Evolutionary conservation across 805 yeast genomes (phyloP), one percentile per base, ranked within the genome.

Genomic region (Saccharomyces paradoxus): DNA sequence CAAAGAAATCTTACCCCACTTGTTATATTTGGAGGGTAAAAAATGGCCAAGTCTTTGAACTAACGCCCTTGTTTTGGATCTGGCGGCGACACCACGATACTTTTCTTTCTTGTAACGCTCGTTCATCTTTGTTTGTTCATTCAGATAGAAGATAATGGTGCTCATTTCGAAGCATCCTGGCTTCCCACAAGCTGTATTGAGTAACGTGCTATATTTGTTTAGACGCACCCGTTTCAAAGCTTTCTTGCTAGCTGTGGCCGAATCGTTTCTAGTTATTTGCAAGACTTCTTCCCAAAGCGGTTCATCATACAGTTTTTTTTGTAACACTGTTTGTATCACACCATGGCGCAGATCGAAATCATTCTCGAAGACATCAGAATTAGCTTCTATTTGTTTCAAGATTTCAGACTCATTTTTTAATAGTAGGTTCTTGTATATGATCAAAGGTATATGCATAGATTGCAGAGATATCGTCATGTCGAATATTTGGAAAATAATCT

Each of bases 391-490:
- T 31, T 65, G 66, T 48, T 63, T 58, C 21, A 80, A 59, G 0
- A 87, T 72, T 4, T 70, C 71, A 1, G 72, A 73, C 58, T 79
- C 81, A 50, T 75, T 75, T 29, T 70, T 64, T 1, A 79, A 46
- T 28, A 88, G 62, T 4, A 84, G 67, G 21, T 88, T 71, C 1
- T 78, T 79, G 66, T 87, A 90, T 17, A 89, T 63, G 57, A 86
- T 83, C 10, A 88, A 62, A 5, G 81, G 77, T 14, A 78, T 71
- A 2, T 75, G 62, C 53, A 87, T 78, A 0, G 87, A 80, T 51
- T 77, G 77, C 49, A 80, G 71, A 21, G 84, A 75, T 41, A 90
- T 71, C 7, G 86, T 73, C 53, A 78, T 80, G 65, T 89, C 96
- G 81, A 94, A 88, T 2, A 92, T 68, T 3, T 76, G 68, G 54